These are phyloP conservation scores for Tagetes erecta DNA, from an alignment of 129 eudicot genomes.

Conservation along the genomic window DNA sequence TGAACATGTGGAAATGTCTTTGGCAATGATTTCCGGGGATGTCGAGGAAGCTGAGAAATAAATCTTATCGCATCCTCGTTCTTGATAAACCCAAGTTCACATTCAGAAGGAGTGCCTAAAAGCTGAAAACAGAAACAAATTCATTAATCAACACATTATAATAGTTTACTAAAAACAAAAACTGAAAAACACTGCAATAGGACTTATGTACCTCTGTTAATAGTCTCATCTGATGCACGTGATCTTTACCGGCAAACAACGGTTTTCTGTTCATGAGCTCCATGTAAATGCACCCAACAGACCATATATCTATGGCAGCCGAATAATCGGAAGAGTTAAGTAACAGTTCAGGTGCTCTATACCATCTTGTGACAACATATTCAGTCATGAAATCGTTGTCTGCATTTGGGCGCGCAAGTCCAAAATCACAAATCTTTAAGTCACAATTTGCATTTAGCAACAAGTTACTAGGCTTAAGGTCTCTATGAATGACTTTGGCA, in stretches of 20 bases:
- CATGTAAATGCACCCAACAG: slow-evolving; percentile 90
- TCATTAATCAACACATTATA: neutral
- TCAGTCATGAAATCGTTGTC: slow-evolving; percentile 89
- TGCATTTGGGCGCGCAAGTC: slow-evolving; percentile 77
- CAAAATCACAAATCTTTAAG: slow-evolving; percentile 87
- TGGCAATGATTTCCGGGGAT: slow-evolving; percentile 59
- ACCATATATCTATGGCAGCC: slow-evolving; percentile 87
- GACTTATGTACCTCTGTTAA: slow-evolving; percentile 60
- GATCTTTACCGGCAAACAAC: slow-evolving; percentile 83
- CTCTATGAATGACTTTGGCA: slow-evolving; percentile 83
- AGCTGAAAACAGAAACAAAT: slow-evolving; percentile 46
- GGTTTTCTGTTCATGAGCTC: slow-evolving; percentile 90
- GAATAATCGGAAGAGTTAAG: slow-evolving; percentile 80
- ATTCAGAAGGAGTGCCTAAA: slow-evolving; percentile 71
- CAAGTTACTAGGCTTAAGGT: slow-evolving; percentile 84
- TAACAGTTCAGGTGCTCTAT: slow-evolving; percentile 83
- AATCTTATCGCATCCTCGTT: slow-evolving; percentile 82
- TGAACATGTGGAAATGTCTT: slow-evolving; percentile 70
- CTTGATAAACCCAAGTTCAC: slow-evolving; percentile 67
- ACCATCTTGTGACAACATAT: slow-evolving; percentile 93
- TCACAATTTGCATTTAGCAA: slow-evolving; percentile 85
- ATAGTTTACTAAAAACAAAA: neutral
- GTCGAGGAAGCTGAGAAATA: slow-evolving; percentile 66
- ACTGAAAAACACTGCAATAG: neutral
- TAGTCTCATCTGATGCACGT: slow-evolving; percentile 83